These are phyloP conservation scores for Boletus subparvulus DNA, from an alignment of 768 basidiomycete species.

Conservation along the genomic window DNA sequence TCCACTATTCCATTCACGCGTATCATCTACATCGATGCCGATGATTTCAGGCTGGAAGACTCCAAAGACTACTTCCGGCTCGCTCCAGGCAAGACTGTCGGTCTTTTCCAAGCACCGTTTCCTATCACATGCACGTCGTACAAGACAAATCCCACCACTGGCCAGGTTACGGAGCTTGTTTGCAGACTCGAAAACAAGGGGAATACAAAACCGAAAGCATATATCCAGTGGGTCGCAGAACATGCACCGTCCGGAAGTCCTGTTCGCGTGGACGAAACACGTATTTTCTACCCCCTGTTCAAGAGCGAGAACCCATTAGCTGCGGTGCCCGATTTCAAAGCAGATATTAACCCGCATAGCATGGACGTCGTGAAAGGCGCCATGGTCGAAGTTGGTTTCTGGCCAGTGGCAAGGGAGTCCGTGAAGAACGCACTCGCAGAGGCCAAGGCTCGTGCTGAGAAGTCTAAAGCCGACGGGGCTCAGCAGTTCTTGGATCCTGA, in stretches of 20 bases:
- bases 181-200: conserved; percentile 75
- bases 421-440: conserved; percentile 65
- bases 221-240: conserved; percentile 96
- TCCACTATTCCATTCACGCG: conserved; percentile 83
- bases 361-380: conserved; percentile 79
- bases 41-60: conserved; percentile 91
- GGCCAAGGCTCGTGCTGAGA: conserved; percentile 59
- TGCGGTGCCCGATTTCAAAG: conserved; percentile 68
- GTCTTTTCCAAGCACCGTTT: conserved; percentile 88
- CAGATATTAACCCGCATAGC: conserved; percentile 81
- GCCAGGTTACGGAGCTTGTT: conserved; percentile 75
- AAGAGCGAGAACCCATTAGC: conserved; percentile 85
- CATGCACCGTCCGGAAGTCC: conserved; percentile 77
- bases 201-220: conserved; percentile 83
- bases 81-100: conserved; percentile 96
- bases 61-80: conserved; percentile 96
- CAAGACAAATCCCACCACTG: conserved; percentile 69
- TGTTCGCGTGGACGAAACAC: conserved; percentile 82
- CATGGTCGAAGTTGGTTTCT: conserved; percentile 88
- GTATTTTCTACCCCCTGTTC: conserved; percentile 92
- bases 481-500: conserved; percentile 41
- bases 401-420: conserved; percentile 69
- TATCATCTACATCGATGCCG: conserved; percentile 86
- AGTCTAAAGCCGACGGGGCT: conserved; percentile 49
- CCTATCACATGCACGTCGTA: conserved; percentile 93